A percentile compares a stretch with the other conserved stretches of the same genome.
phyloP scores from a whole-genome alignment of 2,329 filamentous ascomycete genomes.

The Plectosphaerella plurivora region DNA sequence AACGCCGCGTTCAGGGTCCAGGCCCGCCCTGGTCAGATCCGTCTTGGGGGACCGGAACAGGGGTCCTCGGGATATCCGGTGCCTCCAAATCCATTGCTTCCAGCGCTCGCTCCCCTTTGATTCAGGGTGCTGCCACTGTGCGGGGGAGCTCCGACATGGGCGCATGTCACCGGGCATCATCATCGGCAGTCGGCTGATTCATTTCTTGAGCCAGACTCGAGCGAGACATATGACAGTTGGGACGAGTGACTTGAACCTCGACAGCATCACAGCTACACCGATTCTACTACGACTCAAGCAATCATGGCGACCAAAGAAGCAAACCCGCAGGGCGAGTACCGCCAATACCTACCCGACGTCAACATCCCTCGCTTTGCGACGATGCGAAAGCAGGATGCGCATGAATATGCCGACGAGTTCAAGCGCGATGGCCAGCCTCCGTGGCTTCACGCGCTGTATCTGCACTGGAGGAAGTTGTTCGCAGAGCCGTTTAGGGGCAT shows the following conservation, averaged over 20 bases:
- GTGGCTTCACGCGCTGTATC: conserved; percentile 60
- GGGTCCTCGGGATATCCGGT: no score
- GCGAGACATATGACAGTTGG: no score
- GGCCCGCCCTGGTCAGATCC: no score
- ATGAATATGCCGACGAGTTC: conserved; percentile 59
- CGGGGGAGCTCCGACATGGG: no score
- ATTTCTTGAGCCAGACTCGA: background rate
- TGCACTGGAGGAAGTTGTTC: conserved; percentile 54
- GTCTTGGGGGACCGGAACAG: no score
- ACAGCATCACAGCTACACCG: background rate
- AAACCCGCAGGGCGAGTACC: conserved; percentile 34
- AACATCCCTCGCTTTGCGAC: conserved; percentile 55
- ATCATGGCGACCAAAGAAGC: background rate
- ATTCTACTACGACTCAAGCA: background rate
- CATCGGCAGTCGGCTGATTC: no score
- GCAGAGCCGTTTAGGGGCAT: conserved; percentile 68
- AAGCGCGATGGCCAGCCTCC: conserved; percentile 55
- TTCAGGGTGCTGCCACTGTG: no score
- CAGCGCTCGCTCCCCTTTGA: no score
- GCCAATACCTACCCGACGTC: conserved; percentile 59
- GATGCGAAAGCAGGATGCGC: conserved; percentile 58
- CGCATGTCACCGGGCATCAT: no score
- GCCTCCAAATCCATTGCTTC: no score
- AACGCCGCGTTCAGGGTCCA: no score
- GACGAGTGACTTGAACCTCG: background rate